Base-by-base conservation (phyloP, 2,329 filamentous ascomycete genomes). In the Aspergillus chevalieri region DNA sequence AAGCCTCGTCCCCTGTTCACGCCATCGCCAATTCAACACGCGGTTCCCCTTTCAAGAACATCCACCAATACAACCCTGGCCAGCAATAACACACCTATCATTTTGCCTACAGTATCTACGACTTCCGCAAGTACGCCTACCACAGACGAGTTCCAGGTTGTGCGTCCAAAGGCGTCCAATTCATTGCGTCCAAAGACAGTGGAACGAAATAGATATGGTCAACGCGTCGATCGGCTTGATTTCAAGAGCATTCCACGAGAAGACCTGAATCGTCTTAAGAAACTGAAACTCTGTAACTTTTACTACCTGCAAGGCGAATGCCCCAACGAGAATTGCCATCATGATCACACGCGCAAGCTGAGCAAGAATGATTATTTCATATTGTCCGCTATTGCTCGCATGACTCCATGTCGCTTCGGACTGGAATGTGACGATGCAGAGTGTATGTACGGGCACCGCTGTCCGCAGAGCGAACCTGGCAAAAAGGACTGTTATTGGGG, bases 401-500 rank as follows among this genome's bases (percentile, higher is more conserved):
- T 83, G 79, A 81, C 79, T 3, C 80, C 81, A 21, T 85, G 82
- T 60, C 74, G 74, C 49, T 78, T 79, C 58, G 80, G 80, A 9
- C 72, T 75, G 45, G 73, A 73, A 12, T 85, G 82, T 57, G 72
- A 79, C 46, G 81, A 84, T 52, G 63, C 74, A 1, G 77, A 78
- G 51, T 85, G 82, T 65, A 83, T 84, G 46, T 84, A 83, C 59
- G 82, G 82, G 19, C 82, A 85, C 64, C 75, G 78, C 33, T 85
- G 81, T 59, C 79, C 80, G 15, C 78, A 79, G 52, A 73, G 71
- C 30, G 68, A 74, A 50, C 71, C 74, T 24, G 77, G 78, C 34
- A 73, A 69, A 45, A 77, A 77, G 60, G 74, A 72, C 15, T 84
- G 82, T 60, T 77, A 78, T 57, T 82, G 80, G 65, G 78, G 77